Evolutionary conservation across 148 eudicot genomes (phyloP).

Genomic region (Diospyros lotus): DNA sequence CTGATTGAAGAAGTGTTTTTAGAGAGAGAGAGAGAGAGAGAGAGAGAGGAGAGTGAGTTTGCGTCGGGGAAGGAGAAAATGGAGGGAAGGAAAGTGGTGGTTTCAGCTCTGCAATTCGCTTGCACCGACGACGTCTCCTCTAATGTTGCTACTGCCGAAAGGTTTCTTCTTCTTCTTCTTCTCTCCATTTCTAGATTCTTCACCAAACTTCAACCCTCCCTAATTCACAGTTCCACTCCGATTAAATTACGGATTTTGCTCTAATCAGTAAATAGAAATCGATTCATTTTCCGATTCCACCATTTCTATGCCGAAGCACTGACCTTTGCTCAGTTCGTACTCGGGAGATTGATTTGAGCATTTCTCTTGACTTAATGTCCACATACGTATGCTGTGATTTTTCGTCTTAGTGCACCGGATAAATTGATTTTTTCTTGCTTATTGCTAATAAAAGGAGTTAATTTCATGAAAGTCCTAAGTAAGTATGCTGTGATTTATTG

Average conservation of each 20-base stretch:
- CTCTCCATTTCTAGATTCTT: neutral
- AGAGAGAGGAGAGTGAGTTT: neutral
- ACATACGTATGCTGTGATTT: too few relatives aligned
- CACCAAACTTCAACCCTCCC: neutral
- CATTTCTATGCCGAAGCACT: neutral
- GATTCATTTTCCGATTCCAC: too few relatives aligned
- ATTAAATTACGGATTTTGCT: neutral
- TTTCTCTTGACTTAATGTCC: too few relatives aligned
- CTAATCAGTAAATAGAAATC: neutral
- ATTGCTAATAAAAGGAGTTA: too few relatives aligned
- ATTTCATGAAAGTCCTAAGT: too few relatives aligned
- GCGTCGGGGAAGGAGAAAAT: neutral
- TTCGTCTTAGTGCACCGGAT: too few relatives aligned
- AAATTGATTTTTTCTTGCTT: too few relatives aligned
- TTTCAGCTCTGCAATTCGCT: constrained; percentile 82
- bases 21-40: constrained; percentile 1
- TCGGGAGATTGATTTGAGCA: neutral
- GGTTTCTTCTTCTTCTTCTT: constrained; percentile 29
- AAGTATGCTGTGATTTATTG: too few relatives aligned
- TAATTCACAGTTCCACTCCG: neutral
- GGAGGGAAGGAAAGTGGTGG: constrained; percentile 46
- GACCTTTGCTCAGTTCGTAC: neutral
- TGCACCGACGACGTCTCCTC: constrained; percentile 74
- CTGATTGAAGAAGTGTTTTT: too few relatives aligned
- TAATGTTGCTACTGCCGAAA: constrained; percentile 75